Evolutionary conservation across 805 yeast species (phyloP).

Genomic region (Cyberlindnera lachancei): DNA sequence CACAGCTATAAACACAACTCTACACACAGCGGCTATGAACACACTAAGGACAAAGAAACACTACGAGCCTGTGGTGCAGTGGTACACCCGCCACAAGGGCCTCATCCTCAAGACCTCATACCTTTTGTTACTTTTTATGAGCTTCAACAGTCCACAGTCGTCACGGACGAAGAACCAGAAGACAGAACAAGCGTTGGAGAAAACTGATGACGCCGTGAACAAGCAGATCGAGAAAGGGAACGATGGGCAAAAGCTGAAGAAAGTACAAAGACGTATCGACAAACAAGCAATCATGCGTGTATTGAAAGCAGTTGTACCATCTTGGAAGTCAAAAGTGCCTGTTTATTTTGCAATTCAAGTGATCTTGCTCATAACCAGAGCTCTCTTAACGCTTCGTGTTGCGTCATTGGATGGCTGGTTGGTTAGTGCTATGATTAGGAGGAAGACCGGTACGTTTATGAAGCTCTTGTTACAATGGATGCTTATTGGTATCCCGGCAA

Average conservation of each 20-base stretch:
- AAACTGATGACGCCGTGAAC: neutral
- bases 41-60: neutral
- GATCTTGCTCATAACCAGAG: conserved; percentile 55
- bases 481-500: conserved; percentile 79
- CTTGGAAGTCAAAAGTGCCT: conserved; percentile 20
- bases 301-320: conserved; percentile 15
- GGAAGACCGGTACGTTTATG: conserved; percentile 56
- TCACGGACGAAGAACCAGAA: conserved; percentile 2
- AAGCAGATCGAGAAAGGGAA: neutral
- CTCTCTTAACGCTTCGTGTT: conserved; percentile 68
- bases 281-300: conserved; percentile 9
- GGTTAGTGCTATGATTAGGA: conserved; percentile 74
- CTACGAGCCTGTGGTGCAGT: conserved; percentile 9
- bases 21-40: no score
- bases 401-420: conserved; percentile 82
- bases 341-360: conserved; percentile 17
- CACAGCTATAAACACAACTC: no score
- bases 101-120: conserved; percentile 22
- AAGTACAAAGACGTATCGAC: conserved; percentile 11
- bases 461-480: conserved; percentile 69
- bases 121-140: conserved; percentile 18
- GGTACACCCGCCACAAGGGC: conserved; percentile 22
- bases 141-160: conserved; percentile 18
- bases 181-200: neutral
- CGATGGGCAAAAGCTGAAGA: neutral